phyloP scores from a whole-genome alignment of 441 rosid genomes.

The Aleurites moluccanus region DNA sequence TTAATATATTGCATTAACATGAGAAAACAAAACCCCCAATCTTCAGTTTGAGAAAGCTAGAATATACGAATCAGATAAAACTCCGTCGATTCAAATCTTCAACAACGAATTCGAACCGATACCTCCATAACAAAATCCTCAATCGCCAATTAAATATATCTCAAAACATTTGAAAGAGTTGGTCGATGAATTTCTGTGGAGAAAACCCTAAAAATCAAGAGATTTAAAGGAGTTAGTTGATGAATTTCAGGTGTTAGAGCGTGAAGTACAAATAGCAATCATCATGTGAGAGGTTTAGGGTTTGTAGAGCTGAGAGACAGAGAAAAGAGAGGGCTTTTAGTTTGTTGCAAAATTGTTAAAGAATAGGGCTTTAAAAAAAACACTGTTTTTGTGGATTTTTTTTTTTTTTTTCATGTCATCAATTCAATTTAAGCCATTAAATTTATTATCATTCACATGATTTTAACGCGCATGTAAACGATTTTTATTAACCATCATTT shows the following conservation, averaged over 20 bases:
- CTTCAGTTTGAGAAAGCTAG: not conserved
- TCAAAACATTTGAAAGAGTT: not conserved
- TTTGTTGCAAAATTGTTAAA: not conserved
- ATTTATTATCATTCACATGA: too few relatives aligned
- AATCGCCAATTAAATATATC: conserved; percentile 11
- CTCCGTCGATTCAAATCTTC: conserved; percentile 25
- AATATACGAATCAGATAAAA: not conserved
- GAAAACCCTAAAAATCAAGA: not conserved
- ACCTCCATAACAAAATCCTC: conserved; percentile 6
- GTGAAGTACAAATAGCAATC: not conserved
- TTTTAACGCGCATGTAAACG: too few relatives aligned
- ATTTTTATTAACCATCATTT: too few relatives aligned
- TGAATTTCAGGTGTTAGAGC: not conserved
- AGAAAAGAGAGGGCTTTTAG: not conserved
- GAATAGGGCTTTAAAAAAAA: too few relatives aligned
- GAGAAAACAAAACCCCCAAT: conserved; percentile 5
- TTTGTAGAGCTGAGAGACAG: not conserved
- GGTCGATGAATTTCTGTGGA: not conserved
- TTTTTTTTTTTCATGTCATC: too few relatives aligned
- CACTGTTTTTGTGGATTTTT: too few relatives aligned
- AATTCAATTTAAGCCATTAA: too few relatives aligned
- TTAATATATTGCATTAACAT: conserved; percentile 12
- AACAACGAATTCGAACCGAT: conserved; percentile 12
- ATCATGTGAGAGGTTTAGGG: conserved; percentile 30
- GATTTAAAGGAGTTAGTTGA: not conserved